These are phyloP conservation scores for Solanum tarijense DNA, from an alignment of 257 asterid genomes.

Conservation along the genomic window DNA sequence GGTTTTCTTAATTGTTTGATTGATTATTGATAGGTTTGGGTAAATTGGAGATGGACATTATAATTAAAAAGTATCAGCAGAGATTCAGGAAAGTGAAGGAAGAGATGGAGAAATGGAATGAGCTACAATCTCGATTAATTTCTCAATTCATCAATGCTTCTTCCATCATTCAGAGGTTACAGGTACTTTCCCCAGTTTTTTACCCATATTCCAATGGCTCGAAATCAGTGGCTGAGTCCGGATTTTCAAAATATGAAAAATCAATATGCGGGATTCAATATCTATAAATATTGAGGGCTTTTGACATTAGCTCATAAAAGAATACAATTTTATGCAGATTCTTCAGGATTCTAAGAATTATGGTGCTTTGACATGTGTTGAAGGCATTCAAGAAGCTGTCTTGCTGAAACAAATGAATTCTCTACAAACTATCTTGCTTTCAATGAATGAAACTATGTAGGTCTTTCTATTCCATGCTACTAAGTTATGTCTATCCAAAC, in stretches of 20 bases:
- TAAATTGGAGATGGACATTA: conserved; percentile 38
- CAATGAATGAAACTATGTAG: conserved; percentile 49
- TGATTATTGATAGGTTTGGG: not conserved
- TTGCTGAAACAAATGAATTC: conserved; percentile 66
- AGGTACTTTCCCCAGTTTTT: conserved; percentile 22
- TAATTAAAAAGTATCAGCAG: conserved; percentile 57
- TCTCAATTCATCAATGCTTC: conserved; percentile 57
- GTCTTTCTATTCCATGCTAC: not conserved
- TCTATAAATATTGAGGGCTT: not conserved
- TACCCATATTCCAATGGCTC: not conserved
- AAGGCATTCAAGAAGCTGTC: conserved; percentile 46
- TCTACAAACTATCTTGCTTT: conserved; percentile 32
- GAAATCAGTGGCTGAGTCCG: not conserved
- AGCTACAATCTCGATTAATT: conserved; percentile 49
- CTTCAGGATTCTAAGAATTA: conserved; percentile 40
- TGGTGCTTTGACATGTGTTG: conserved; percentile 44
- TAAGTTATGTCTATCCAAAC: not conserved
- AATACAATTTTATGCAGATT: conserved; percentile 12
- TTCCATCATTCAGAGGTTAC: conserved; percentile 65
- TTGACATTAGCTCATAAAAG: not conserved
- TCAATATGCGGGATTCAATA: not conserved
- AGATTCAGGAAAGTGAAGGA: conserved; percentile 50
- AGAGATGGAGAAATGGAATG: conserved; percentile 61
- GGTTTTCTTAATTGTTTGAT: not conserved
- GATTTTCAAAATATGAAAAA: not conserved